Percentiles rank a stretch among this genome's conserved stretches.
Evolutionary conservation across 2,329 filamentous ascomycete genomes (phyloP).

Genomic region (Neophaeococcomyces mojaviensis): DNA sequence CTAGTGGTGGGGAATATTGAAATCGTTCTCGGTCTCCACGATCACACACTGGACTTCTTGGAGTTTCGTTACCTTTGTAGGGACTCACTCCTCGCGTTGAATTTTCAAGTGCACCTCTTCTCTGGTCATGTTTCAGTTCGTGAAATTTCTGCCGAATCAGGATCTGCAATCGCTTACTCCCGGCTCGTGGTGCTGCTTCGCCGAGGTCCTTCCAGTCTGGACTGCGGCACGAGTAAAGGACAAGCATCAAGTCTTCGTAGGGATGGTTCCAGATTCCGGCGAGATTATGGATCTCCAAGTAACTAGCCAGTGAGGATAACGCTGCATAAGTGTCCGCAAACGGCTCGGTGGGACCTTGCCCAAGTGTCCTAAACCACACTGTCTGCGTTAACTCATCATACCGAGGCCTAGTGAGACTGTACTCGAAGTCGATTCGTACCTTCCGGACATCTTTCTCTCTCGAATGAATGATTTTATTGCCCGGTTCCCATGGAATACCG

Average conservation of each 20-base stretch:
- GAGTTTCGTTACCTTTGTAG: too few relatives aligned
- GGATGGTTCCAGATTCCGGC: conserved; percentile 19
- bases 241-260: conserved; percentile 11
- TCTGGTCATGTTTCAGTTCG: neutral
- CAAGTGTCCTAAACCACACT: conserved; percentile 9
- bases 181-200: neutral
- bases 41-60: too few relatives aligned
- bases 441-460: conserved; percentile 3
- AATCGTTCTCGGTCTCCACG: too few relatives aligned
- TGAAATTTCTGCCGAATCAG: conserved; percentile 10
- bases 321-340: conserved; percentile 12
- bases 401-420: neutral
- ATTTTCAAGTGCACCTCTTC: too few relatives aligned
- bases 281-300: conserved; percentile 13
- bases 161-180: conserved; percentile 11
- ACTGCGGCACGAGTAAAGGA: conserved; percentile 16
- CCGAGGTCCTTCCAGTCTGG: conserved; percentile 11
- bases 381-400: conserved; percentile 4
- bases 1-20: too few relatives aligned
- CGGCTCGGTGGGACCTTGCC: conserved; percentile 9
- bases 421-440: conserved; percentile 13
- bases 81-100: too few relatives aligned
- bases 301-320: conserved; percentile 9
- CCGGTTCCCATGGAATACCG: conserved; percentile 12
- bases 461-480: conserved; percentile 6